Percentiles rank a stretch among this genome's conserved stretches.
These are phyloP conservation scores for Rhytidhysteron rufulum DNA, from an alignment of 2,329 filamentous ascomycete species.

Conservation along the genomic window DNA sequence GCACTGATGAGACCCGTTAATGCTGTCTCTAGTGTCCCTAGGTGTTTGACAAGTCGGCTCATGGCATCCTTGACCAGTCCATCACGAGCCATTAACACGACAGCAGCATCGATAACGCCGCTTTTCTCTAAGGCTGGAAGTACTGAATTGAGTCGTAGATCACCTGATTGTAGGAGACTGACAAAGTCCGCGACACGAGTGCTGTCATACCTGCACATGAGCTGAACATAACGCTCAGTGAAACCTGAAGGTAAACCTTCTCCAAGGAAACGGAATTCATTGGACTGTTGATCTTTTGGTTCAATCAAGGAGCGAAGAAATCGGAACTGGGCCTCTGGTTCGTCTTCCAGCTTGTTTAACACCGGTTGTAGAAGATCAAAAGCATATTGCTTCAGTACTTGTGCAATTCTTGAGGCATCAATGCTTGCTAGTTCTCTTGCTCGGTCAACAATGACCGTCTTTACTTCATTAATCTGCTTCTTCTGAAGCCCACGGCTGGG, in stretches of 20 bases:
- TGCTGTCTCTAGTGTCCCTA: slow-evolving; percentile 74
- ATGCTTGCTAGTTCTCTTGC: slow-evolving; percentile 64
- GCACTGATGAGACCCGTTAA: slow-evolving; percentile 69
- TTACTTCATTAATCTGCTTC: slow-evolving; percentile 70
- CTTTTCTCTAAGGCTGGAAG: slow-evolving; percentile 85
- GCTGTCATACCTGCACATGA: slow-evolving; percentile 86
- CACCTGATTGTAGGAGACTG: slow-evolving; percentile 67
- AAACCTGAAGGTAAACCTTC: slow-evolving; percentile 52
- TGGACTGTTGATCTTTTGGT: slow-evolving; percentile 40
- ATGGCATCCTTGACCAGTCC: slow-evolving; percentile 81
- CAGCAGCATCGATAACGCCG: slow-evolving; percentile 87
- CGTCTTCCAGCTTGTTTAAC: slow-evolving; percentile 58
- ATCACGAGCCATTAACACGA: slow-evolving; percentile 84
- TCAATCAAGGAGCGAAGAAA: slow-evolving; percentile 78
- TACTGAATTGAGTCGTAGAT: slow-evolving; percentile 74
- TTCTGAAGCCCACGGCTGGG: slow-evolving; percentile 59
- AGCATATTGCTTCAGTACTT: slow-evolving; percentile 59
- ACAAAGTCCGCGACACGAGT: slow-evolving; percentile 83
- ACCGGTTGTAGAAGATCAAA: slow-evolving; percentile 64
- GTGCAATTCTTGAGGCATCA: slow-evolving; percentile 62
- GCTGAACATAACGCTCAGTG: slow-evolving; percentile 77
- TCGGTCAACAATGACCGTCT: slow-evolving; percentile 62
- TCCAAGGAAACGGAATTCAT: slow-evolving; percentile 15
- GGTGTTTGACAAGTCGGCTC: slow-evolving; percentile 75
- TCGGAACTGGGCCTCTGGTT: slow-evolving; percentile 64